Evolutionary conservation across 2,329 filamentous ascomycete genomes (phyloP), one percentile per base, ranked within the genome.

Genomic region (Colletotrichum kahawae): DNA sequence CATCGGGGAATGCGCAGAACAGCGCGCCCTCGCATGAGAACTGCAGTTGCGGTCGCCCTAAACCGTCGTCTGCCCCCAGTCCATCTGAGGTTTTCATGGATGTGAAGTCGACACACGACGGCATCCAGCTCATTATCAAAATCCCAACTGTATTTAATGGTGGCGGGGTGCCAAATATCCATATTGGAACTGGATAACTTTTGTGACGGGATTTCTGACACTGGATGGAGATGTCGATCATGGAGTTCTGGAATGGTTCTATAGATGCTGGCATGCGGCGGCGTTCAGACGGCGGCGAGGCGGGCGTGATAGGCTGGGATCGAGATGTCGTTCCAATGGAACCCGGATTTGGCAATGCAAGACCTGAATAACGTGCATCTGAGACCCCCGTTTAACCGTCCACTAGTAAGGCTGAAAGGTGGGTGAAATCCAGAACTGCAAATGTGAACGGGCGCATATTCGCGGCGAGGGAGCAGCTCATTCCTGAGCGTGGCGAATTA

Each of bases 41-140:
- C 6, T 84, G 83, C 76, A 85, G 83, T n/a, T 70, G 75, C 31
- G 51, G 67, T 43, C 69, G 70, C 59, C 62, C 77, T 62, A 86
- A 84, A 71, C 82, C 84, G 70, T 81, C 82, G 4, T 80, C 82
- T 18, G 80, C 80, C 6, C 86, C 86, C 24, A 85, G 83, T 75
- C 88, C 88, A 4, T 89, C 89, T 3, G 89, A 91, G 79, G 87
- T 91, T 33, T 91, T 88, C 77, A 79, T 91, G 71, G 89, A 91
- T 77, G 88, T 91, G 73, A 90, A 89, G 80, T 90, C 89, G 38
- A 91, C 89, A 6, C 89, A 85, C 54, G 89, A 91, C 69, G 89
- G 89, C 2, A 90, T 91, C 78, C 89, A 91, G 80, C 80, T 91
- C 68, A 90, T 87, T 31, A 90, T 91, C 77, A 88, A 89, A 78